A percentile compares a stretch with the other conserved stretches of the same genome.
Evolutionary conservation across 164 flowering plant genomes (phyloP).

Genomic region (Berberis thunbergii): DNA sequence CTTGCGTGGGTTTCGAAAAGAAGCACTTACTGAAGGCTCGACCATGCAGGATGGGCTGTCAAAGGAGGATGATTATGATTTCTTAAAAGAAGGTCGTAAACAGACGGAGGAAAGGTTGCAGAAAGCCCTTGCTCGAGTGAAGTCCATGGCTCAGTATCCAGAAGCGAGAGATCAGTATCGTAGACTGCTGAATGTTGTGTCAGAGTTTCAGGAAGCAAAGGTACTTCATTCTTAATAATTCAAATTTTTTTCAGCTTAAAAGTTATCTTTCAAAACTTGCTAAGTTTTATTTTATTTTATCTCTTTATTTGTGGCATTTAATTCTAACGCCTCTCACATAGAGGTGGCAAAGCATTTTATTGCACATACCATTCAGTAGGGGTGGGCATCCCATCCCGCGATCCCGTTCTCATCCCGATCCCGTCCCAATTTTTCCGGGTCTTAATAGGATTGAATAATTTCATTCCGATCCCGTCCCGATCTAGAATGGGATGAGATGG

Average conservation of each 20-base stretch:
- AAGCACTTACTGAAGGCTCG: conserved; percentile 32
- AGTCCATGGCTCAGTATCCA: conserved; percentile 93
- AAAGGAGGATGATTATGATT: conserved; percentile 89
- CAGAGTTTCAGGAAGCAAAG: conserved; percentile 60
- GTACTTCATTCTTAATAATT: conserved; percentile 20
- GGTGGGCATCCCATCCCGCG: too few relatives aligned
- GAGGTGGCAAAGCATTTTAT: too few relatives aligned
- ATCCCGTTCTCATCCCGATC: too few relatives aligned
- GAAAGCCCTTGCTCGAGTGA: conserved; percentile 87
- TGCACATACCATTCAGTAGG: too few relatives aligned
- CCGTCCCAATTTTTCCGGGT: too few relatives aligned
- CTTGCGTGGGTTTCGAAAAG: conserved; percentile 73
- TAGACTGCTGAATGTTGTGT: conserved; percentile 62
- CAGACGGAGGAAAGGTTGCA: conserved; percentile 76
- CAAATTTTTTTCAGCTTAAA: neutral
- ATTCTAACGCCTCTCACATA: too few relatives aligned
- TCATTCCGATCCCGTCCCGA: too few relatives aligned
- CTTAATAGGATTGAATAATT: too few relatives aligned
- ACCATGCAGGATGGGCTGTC: conserved; percentile 18
- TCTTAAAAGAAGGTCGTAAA: conserved; percentile 79
- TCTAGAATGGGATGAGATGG: too few relatives aligned
- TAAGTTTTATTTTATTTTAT: too few relatives aligned
- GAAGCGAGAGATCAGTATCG: conserved; percentile 91
- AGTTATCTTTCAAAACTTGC: neutral
- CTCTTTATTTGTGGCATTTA: too few relatives aligned